Evolutionary conservation across 805 yeast genomes (phyloP).

Genomic region (Saturnispora besseyi): DNA sequence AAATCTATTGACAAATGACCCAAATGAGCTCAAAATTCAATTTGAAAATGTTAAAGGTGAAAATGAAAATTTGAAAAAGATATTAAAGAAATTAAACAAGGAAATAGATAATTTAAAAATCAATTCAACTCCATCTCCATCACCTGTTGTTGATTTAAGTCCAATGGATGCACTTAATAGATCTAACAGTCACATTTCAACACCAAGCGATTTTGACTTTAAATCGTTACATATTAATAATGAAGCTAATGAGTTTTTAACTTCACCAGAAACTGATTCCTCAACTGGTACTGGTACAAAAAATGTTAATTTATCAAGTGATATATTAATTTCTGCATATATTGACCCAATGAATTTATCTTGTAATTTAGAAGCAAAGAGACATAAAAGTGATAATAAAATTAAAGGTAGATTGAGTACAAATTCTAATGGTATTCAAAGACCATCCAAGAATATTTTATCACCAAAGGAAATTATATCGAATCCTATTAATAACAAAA

Average conservation of each 20-base stretch:
- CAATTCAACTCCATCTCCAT: not conserved
- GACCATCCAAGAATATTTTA: not conserved
- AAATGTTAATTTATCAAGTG: slow-evolving; percentile 1
- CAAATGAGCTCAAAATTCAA: slow-evolving; percentile 28
- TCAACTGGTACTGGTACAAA: slow-evolving; percentile 6
- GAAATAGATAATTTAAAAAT: slow-evolving; percentile 30
- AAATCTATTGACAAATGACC: slow-evolving; percentile 25
- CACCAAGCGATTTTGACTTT: not conserved
- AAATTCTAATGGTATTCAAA: not conserved
- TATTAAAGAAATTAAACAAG: slow-evolving; percentile 31
- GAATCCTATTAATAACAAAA: not conserved
- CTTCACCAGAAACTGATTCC: slow-evolving; percentile 7
- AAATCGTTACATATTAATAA: not conserved
- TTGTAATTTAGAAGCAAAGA: slow-evolving; percentile 24
- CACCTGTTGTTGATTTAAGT: not conserved
- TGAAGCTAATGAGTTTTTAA: not conserved
- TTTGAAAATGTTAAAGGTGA: slow-evolving; percentile 35
- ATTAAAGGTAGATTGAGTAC: slow-evolving; percentile 1
- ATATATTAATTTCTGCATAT: not conserved
- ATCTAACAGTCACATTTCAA: not conserved
- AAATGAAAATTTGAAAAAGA: slow-evolving; percentile 35
- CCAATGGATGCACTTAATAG: not conserved
- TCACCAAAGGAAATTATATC: slow-evolving; percentile 8
- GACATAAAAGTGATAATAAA: slow-evolving; percentile 16
- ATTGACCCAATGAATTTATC: slow-evolving; percentile 27